These are phyloP conservation scores for Hypholoma fasciculare DNA, from an alignment of 768 basidiomycete genomes.

Conservation along the genomic window DNA sequence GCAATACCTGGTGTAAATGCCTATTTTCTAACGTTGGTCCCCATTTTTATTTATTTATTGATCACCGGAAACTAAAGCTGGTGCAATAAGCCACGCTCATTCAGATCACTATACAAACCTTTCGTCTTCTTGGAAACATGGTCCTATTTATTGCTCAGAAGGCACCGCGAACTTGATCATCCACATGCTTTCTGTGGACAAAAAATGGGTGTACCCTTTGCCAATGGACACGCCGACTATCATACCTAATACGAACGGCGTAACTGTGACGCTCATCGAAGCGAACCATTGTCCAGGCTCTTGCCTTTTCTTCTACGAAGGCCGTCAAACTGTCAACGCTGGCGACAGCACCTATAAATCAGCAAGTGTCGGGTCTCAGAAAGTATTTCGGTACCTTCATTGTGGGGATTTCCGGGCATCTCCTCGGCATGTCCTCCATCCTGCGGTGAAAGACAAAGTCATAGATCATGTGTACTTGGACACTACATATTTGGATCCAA, in stretches of 20 bases:
- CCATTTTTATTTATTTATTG: neutral
- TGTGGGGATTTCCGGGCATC: slow-evolving; percentile 95
- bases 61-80: slow-evolving; percentile 11
- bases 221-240: slow-evolving; percentile 76
- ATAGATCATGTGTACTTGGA: slow-evolving; percentile 93
- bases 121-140: slow-evolving; percentile 82
- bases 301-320: slow-evolving; percentile 92
- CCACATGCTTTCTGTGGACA: slow-evolving; percentile 88
- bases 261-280: slow-evolving; percentile 91
- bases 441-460: slow-evolving; percentile 74
- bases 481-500: slow-evolving; percentile 93
- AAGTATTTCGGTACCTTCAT: slow-evolving; percentile 86
- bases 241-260: slow-evolving; percentile 82
- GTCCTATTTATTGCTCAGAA: slow-evolving; percentile 96
- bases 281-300: slow-evolving; percentile 99
- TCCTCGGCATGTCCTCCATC: slow-evolving; percentile 84
- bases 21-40: slow-evolving; percentile 82
- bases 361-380: slow-evolving; percentile 64
- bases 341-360: slow-evolving; percentile 82
- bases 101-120: slow-evolving; percentile 97
- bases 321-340: slow-evolving; percentile 83
- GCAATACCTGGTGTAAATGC: slow-evolving; percentile 86
- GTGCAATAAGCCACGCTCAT: slow-evolving; percentile 78
- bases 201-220: slow-evolving; percentile 85
- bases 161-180: slow-evolving; percentile 90